Conservation (phyloP, 768 basidiomycete genomes). For the Amanita muscaria region DNA sequence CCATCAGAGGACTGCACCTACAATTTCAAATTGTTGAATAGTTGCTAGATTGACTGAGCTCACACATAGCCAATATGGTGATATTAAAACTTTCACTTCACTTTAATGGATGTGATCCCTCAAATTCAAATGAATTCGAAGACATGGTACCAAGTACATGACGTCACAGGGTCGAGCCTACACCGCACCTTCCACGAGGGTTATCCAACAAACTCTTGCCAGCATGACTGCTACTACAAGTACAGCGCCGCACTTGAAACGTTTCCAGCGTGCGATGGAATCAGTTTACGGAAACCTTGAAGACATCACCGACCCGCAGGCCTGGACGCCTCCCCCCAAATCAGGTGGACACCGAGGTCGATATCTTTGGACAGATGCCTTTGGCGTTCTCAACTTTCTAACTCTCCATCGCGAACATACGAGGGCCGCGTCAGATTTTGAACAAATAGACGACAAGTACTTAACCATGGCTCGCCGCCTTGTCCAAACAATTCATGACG, state of each 20-base stretch:
- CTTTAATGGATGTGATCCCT: too few species aligned
- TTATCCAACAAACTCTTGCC: too few species aligned
- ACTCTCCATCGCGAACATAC: neutral
- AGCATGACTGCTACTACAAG: too few species aligned
- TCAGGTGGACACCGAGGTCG: constrained; percentile 2
- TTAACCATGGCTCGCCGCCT: constrained; percentile 1
- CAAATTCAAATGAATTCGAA: too few species aligned
- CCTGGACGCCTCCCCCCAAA: constrained; percentile 1
- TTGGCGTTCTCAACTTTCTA: constrained; percentile 1
- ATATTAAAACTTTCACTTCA: too few species aligned
- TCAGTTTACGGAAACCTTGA: neutral
- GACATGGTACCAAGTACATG: too few species aligned
- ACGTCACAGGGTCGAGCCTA: too few species aligned
- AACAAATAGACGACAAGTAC: neutral
- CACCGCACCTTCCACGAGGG: too few species aligned
- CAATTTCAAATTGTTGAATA: too few species aligned
- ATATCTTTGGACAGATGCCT: constrained; percentile 3
- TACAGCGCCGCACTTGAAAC: neutral
- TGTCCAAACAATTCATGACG: neutral
- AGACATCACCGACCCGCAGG: neutral
- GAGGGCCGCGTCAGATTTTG: neutral
- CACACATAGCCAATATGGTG: too few species aligned
- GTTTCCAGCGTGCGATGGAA: constrained; percentile 2
- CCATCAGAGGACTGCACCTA: too few species aligned
- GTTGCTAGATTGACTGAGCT: too few species aligned